Conservation (phyloP, 176 grass and related monocot genomes). For the bread wheat (Triticum aestivum) region DNA sequence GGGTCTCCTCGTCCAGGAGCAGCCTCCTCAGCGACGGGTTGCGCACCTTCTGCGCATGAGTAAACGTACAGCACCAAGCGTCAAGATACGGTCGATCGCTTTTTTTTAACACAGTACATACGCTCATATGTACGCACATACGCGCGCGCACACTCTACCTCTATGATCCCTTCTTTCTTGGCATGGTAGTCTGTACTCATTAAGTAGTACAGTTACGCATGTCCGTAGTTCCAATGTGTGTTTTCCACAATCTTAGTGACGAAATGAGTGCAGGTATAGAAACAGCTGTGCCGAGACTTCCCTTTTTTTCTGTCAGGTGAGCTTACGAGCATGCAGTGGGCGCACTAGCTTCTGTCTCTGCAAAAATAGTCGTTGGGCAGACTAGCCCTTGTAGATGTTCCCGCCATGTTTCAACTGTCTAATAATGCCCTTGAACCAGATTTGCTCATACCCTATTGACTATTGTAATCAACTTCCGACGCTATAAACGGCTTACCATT, state of each 20-base stretch:
- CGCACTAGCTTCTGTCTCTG: background rate
- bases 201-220: no score
- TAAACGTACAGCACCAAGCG: background rate
- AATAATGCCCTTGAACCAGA: background rate
- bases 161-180: background rate
- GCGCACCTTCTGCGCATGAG: constrained; percentile 56
- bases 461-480: background rate
- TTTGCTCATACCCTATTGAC: background rate
- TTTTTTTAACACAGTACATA: no score
- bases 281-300: background rate
- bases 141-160: no score
- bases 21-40: constrained; percentile 33
- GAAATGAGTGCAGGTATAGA: background rate
- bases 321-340: background rate
- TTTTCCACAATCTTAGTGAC: background rate
- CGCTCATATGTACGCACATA: no score
- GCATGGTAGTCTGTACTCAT: background rate
- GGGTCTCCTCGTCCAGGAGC: constrained; percentile 63
- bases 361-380: background rate
- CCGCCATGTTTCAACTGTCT: background rate
- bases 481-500: background rate
- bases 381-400: background rate
- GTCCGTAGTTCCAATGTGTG: background rate
- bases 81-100: background rate
- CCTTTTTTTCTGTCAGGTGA: background rate